Percentiles rank a stretch among this genome's conserved stretches.
Conservation (phyloP, 805 yeast genomes). For the Scheffersomyces amazonensis region DNA sequence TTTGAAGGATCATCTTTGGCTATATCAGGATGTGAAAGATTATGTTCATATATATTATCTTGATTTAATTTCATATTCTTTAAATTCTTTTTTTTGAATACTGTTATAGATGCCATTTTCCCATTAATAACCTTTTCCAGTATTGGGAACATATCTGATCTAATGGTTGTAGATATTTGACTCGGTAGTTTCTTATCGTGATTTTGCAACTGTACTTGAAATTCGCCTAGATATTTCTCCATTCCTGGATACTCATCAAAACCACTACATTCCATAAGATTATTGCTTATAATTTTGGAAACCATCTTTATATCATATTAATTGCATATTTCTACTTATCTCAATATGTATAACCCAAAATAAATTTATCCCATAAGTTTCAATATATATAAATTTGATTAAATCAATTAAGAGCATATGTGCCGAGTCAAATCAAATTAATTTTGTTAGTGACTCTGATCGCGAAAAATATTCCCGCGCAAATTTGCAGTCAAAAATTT, state of each 20-base stretch:
- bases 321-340: too few species aligned
- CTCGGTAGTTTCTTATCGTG: too few species aligned
- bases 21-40: slow-evolving; percentile 14
- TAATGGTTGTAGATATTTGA: neutral
- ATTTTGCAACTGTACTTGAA: slow-evolving; percentile 12
- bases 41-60: slow-evolving; percentile 20
- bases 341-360: too few species aligned
- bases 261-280: neutral
- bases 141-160: neutral
- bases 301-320: too few species aligned
- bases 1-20: slow-evolving; percentile 16
- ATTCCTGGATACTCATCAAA: slow-evolving; percentile 9
- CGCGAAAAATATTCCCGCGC: too few species aligned
- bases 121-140: too few species aligned
- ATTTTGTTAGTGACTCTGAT: too few species aligned
- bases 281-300: too few species aligned
- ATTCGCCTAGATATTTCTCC: slow-evolving; percentile 16
- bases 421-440: neutral
- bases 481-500: too few species aligned
- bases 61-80: neutral
- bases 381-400: neutral
- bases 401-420: neutral
- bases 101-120: slow-evolving; percentile 13
- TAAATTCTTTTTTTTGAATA: slow-evolving; percentile 27
- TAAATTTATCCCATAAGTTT: too few species aligned